Base-by-base conservation (phyloP, 768 basidiomycete species). In the Antrodiella citrinella region DNA sequence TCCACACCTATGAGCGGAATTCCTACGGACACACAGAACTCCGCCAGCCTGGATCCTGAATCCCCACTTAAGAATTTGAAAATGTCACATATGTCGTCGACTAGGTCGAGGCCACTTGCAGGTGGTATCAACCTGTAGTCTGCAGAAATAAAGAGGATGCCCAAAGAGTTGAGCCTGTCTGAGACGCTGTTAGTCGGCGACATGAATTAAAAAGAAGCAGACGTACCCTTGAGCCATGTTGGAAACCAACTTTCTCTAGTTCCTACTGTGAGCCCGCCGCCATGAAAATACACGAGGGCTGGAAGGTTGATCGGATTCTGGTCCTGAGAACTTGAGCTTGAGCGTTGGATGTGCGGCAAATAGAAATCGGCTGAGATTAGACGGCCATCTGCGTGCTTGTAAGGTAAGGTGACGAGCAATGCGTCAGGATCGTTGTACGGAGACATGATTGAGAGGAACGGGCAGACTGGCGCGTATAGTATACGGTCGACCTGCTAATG, bases 231-330 rank as follows among this genome's bases (percentile, higher is more conserved):
- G 21, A 86, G 64, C 84, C 84, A 86, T n/a, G 47, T 53, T 2
- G 84, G 83, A 60, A 84, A 78, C 81, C 81, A 85, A 57, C 75
- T 78, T 25, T 59, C 61, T 47, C 75, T 69, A 54, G 78, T 76
- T 1, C 83, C 83, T 13, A 77, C 80, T 0, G 77, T 74, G 25
- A 86, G 62, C 5, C 81, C 82, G 2, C 83, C 84, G 4, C 79
- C 72, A 48, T 73, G 72, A 44, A 72, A 73, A 55, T 67, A 72
- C 3, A 73, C 57, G 4, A 74, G 20, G 15, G 30, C 30, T 7
- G 30, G 30, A 7, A 35, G 30, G 30, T 35, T 35, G 7, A 35
- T 35, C 30, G 7, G 30, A 35, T 35, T n/a, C n/a, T n/a, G n/a
- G n/a, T n/a, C n/a, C n/a, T n/a, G n/a, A n/a, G n/a, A n/a, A n/a